A percentile compares a stretch with the other conserved stretches of the same genome.
phyloP scores from a whole-genome alignment of 78 protist genomes.

The Paratrimastix pyriformis region DNA sequence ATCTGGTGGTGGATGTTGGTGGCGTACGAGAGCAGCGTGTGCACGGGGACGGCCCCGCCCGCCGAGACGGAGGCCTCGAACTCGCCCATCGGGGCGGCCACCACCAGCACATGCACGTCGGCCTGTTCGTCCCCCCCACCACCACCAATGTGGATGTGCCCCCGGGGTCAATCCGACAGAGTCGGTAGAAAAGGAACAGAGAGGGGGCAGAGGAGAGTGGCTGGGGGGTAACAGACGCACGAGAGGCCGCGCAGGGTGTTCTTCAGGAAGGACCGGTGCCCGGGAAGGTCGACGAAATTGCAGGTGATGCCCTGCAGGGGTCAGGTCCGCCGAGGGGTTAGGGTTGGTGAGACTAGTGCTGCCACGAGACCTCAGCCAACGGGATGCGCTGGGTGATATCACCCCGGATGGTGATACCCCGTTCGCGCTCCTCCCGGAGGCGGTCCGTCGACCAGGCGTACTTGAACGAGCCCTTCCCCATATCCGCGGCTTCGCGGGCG shows the following conservation, averaged over 20 bases:
- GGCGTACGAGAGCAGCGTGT: slow-evolving; percentile 28
- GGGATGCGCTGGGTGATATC: too few relatives aligned
- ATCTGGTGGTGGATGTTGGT: too few relatives aligned
- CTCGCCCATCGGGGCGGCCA: slow-evolving; percentile 31
- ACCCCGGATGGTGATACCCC: slow-evolving; percentile 44
- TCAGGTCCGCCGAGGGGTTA: too few relatives aligned
- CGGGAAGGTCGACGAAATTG: slow-evolving; percentile 44
- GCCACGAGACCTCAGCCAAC: too few relatives aligned
- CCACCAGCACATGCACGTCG: slow-evolving; percentile 29
- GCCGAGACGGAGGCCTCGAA: slow-evolving; percentile 35
- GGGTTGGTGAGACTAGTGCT: slow-evolving; percentile 32
- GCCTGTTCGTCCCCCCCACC: too few relatives aligned
- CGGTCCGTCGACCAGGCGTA: slow-evolving; percentile 32
- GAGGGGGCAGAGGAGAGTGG: too few relatives aligned
- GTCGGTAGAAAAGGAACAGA: too few relatives aligned
- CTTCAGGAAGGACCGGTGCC: slow-evolving; percentile 38
- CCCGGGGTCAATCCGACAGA: too few relatives aligned
- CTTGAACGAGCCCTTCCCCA: slow-evolving; percentile 38
- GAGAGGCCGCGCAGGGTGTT: slow-evolving; percentile 44
- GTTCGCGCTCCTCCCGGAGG: slow-evolving; percentile 35
- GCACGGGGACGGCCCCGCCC: slow-evolving; percentile 35
- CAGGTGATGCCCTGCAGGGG: too few relatives aligned
- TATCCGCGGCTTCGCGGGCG: slow-evolving; percentile 22
- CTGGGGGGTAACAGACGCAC: too few relatives aligned
- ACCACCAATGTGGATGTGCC: too few relatives aligned